These are phyloP conservation scores for Seminavis robusta DNA, from an alignment of 108 stramenopile species.

Conservation along the genomic window DNA sequence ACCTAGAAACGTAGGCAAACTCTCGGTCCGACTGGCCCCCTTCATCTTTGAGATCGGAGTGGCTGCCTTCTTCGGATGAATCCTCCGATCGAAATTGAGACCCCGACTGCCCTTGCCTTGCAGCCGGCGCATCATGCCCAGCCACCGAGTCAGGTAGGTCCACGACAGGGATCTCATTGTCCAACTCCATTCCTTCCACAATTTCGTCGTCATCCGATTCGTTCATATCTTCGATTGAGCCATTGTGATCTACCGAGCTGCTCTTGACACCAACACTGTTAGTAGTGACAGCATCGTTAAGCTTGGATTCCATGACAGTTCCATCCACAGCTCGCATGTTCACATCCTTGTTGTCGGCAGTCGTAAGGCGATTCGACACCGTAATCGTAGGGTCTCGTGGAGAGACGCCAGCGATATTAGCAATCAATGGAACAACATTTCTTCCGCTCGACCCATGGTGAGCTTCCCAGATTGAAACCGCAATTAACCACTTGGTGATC, in stretches of 20 bases:
- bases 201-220: conserved; percentile 13
- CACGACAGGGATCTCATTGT: conserved; percentile 63
- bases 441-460: conserved; percentile 77
- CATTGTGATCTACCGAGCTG: too few relatives aligned
- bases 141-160: conserved; percentile 21
- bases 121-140: too few relatives aligned
- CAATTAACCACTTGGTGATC: conserved; percentile 60
- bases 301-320: too few relatives aligned
- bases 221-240: conserved; percentile 4
- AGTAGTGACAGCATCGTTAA: too few relatives aligned
- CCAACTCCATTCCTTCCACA: conserved; percentile 10
- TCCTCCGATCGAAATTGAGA: conserved; percentile 29
- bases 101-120: too few relatives aligned
- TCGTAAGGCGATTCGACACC: too few relatives aligned
- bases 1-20: conserved; percentile 69
- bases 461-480: conserved; percentile 46
- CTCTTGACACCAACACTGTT: too few relatives aligned
- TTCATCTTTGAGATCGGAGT: conserved; percentile 41
- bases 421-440: conserved; percentile 28
- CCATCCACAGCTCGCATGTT: too few relatives aligned
- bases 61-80: conserved; percentile 46
- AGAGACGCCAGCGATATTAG: too few relatives aligned
- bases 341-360: too few relatives aligned
- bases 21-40: conserved; percentile 22
- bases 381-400: too few relatives aligned